phyloP scores from a whole-genome alignment of 2,329 filamentous ascomycete genomes.

The Phialemonium atrogriseum region DNA sequence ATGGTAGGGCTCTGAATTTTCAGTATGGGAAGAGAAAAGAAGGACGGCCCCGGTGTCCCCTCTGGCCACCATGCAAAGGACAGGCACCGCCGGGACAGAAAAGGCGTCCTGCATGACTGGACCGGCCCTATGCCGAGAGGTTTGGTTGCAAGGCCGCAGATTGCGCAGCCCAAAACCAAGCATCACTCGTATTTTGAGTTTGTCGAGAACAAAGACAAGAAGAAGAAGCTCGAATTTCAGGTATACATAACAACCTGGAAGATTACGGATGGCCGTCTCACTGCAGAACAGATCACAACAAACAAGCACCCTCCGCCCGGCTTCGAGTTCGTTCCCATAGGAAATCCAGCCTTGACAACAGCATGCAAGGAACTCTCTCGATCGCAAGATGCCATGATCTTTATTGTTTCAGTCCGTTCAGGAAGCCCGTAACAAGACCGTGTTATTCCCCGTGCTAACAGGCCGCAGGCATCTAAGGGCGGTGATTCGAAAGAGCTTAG shows the following conservation, averaged over 20 bases:
- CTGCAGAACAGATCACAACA: conserved; percentile 38
- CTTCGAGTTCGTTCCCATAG: conserved; percentile 55
- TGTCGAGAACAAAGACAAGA: conserved; percentile 55
- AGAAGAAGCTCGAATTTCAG: conserved; percentile 55
- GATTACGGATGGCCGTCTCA: conserved; percentile 17
- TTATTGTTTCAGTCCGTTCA: conserved; percentile 56
- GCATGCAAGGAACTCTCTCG: conserved; percentile 58
- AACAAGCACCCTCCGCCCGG: conserved; percentile 46
- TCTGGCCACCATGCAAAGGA: conserved; percentile 21
- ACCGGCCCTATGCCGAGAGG: conserved; percentile 14
- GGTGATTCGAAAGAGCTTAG: conserved; percentile 30
- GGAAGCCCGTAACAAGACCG: too few species aligned
- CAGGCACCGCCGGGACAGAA: conserved; percentile 19
- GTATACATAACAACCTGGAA: conserved; percentile 28
- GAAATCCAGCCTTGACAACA: conserved; percentile 51
- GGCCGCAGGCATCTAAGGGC: conserved; percentile 24
- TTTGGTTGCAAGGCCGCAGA: conserved; percentile 19
- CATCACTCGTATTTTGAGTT: conserved; percentile 57
- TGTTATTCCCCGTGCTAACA: too few species aligned
- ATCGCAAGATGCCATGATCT: conserved; percentile 54
- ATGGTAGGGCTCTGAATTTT: conserved; percentile 16
- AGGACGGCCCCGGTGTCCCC: conserved; percentile 13
- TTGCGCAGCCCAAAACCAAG: conserved; percentile 35
- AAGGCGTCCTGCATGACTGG: conserved; percentile 16
- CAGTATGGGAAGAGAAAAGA: conserved; percentile 22